Conservation (phyloP, 805 yeast species). For the Nadsonia fulvescens region DNA sequence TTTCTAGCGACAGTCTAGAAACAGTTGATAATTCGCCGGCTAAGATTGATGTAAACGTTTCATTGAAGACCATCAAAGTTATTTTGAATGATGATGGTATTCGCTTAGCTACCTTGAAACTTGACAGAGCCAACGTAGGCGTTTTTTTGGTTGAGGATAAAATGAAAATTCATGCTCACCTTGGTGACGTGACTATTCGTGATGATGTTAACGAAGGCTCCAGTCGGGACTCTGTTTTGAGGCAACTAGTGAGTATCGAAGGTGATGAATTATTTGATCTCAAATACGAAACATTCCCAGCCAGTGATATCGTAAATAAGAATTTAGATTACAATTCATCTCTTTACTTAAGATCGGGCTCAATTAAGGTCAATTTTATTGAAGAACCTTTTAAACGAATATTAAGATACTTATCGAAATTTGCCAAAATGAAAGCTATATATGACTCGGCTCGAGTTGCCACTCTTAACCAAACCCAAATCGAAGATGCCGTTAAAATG, state of each 20-base stretch:
- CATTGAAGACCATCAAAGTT: conserved; percentile 53
- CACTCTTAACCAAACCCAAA: conserved; percentile 56
- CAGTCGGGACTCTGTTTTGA: conserved; percentile 31
- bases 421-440: conserved; percentile 71
- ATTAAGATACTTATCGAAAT: conserved; percentile 47
- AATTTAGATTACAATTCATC: conserved; percentile 31
- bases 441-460: conserved; percentile 81
- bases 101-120: conserved; percentile 58
- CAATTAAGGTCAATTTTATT: conserved; percentile 58
- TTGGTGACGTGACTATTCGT: conserved; percentile 63
- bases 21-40: conserved; percentile 2
- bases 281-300: conserved; percentile 56
- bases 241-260: conserved; percentile 60
- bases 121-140: conserved; percentile 54
- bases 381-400: conserved; percentile 65
- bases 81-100: conserved; percentile 71
- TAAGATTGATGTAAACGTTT: conserved; percentile 41
- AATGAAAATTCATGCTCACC: conserved; percentile 47
- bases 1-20: conserved; percentile 2
- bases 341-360: conserved; percentile 52
- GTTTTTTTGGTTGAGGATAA: conserved; percentile 58
- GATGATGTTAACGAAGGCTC: conserved; percentile 60
- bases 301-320: conserved; percentile 26
- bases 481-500: conserved; percentile 35
- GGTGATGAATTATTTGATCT: conserved; percentile 71